Evolutionary conservation across 1,284 basidiomycete genomes (phyloP).

Genomic region (Sporisorium graminicola): DNA sequence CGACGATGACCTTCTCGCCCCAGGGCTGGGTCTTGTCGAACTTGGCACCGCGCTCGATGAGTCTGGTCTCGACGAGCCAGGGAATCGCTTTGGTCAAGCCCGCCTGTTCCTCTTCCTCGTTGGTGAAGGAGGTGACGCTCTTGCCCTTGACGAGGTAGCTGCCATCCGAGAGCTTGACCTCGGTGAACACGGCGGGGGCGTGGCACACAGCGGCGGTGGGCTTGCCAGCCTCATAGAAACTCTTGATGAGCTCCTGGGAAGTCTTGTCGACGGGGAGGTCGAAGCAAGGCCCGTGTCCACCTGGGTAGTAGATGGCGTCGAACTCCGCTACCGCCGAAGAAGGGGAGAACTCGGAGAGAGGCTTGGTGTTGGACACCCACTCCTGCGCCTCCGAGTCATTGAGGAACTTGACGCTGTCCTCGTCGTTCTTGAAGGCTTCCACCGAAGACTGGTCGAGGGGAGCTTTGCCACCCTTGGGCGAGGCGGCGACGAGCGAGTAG

Average conservation of each 20-base stretch:
- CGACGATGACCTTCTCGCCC: slow-evolving; percentile 73
- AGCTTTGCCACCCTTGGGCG: slow-evolving; percentile 79
- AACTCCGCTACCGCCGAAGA: slow-evolving; percentile 73
- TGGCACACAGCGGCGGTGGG: slow-evolving; percentile 62
- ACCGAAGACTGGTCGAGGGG: slow-evolving; percentile 78
- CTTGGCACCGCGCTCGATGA: slow-evolving; percentile 76
- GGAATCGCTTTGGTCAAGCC: slow-evolving; percentile 73
- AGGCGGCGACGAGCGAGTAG: slow-evolving; percentile 78
- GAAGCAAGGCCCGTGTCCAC: slow-evolving; percentile 72
- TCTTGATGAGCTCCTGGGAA: slow-evolving; percentile 50
- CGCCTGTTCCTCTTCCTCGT: slow-evolving; percentile 77
- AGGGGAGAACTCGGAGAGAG: slow-evolving; percentile 75
- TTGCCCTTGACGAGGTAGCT: slow-evolving; percentile 73
- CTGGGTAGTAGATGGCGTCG: slow-evolving; percentile 82
- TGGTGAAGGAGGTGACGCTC: slow-evolving; percentile 78
- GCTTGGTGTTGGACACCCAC: slow-evolving; percentile 75
- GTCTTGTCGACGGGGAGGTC: slow-evolving; percentile 57
- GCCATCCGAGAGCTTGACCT: slow-evolving; percentile 60
- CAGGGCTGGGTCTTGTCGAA: slow-evolving; percentile 75
- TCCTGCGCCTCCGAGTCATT: slow-evolving; percentile 74
- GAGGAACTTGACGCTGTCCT: slow-evolving; percentile 76
- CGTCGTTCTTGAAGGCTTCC: slow-evolving; percentile 74
- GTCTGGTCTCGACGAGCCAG: slow-evolving; percentile 78
- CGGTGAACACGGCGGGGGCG: slow-evolving; percentile 57
- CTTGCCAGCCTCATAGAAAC: slow-evolving; percentile 57